Evolutionary conservation across 495 filamentous ascomycete species (phyloP).

Genomic region (Baudoinia panamericana): DNA sequence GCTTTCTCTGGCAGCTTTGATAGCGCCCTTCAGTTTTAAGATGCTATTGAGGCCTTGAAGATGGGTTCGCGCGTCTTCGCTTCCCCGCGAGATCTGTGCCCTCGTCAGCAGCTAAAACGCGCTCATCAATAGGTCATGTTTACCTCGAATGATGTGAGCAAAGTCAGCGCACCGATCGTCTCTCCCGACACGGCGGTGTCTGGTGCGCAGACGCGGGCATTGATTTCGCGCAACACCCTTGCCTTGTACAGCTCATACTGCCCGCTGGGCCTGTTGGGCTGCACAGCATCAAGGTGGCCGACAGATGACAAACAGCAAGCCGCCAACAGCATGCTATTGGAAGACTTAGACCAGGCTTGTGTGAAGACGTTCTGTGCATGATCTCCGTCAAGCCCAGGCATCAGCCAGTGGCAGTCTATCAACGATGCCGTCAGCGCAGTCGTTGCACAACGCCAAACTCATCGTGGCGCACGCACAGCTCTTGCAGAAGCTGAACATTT

Average conservation of each 20-base stretch:
- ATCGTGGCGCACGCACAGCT: conserved; percentile 5
- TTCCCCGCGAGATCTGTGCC: background rate
- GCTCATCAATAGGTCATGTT: background rate
- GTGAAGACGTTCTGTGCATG: background rate
- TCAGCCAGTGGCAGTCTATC: conserved; percentile 1
- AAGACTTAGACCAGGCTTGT: background rate
- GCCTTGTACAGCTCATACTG: conserved; percentile 1
- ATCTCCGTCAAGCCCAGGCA: background rate
- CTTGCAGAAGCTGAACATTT: conserved; percentile 3
- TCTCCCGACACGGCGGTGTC: background rate
- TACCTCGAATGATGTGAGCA: conserved; percentile 1
- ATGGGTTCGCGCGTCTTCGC: background rate
- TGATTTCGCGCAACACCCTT: background rate
- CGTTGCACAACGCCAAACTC: conserved; percentile 2
- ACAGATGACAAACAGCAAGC: conserved; percentile 1
- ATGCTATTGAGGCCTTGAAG: background rate
- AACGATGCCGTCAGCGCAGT: background rate
- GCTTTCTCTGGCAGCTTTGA: background rate
- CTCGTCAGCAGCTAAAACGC: background rate
- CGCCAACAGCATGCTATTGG: background rate
- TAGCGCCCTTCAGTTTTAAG: background rate
- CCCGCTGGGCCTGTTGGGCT: background rate
- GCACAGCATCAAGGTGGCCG: conserved; percentile 1
- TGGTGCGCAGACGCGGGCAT: background rate
- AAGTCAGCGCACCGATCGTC: background rate